These are phyloP conservation scores for Leptomonas pyrrhocoris DNA, from an alignment of 208 protist species.

Conservation along the genomic window DNA sequence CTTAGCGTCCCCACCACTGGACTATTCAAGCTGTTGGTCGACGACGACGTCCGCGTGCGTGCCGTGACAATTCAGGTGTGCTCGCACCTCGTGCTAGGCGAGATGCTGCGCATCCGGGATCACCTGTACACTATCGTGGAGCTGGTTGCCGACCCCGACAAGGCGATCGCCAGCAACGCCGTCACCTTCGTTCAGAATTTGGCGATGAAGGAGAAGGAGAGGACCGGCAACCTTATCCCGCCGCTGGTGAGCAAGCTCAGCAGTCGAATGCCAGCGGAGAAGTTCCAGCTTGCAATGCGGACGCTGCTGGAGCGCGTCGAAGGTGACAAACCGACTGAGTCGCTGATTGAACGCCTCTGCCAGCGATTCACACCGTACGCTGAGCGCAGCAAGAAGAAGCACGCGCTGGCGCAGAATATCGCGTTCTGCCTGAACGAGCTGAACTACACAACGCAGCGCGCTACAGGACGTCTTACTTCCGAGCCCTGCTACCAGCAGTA, in stretches of 20 bases:
- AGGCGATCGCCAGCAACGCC: constrained; percentile 83
- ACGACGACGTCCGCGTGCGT: constrained; percentile 86
- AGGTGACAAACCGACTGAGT: constrained; percentile 89
- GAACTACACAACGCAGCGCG: constrained; percentile 78
- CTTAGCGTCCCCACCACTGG: constrained; percentile 72
- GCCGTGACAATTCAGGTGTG: constrained; percentile 92
- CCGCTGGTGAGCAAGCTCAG: constrained; percentile 81
- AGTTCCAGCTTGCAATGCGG: constrained; percentile 86
- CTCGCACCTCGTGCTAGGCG: constrained; percentile 87
- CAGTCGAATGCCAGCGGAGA: constrained; percentile 74
- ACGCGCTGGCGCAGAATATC: constrained; percentile 74
- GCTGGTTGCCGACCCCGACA: constrained; percentile 87
- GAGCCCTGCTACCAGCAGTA: constrained; percentile 90
- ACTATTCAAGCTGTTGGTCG: constrained; percentile 85
- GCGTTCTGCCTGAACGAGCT: constrained; percentile 87
- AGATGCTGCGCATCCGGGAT: constrained; percentile 91
- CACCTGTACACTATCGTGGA: constrained; percentile 88
- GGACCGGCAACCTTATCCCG: constrained; percentile 89
- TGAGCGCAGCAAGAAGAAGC: constrained; percentile 76
- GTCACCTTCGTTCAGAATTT: constrained; percentile 90
- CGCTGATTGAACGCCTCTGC: constrained; percentile 85
- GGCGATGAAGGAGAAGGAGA: constrained; percentile 88
- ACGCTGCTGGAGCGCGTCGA: constrained; percentile 87
- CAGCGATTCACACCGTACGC: constrained; percentile 85
- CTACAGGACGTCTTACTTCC: constrained; percentile 79